Percentiles rank a stretch among this genome's conserved stretches.
Conservation (phyloP, 2,329 filamentous ascomycete species). For the Ampelomyces quisqualis region DNA sequence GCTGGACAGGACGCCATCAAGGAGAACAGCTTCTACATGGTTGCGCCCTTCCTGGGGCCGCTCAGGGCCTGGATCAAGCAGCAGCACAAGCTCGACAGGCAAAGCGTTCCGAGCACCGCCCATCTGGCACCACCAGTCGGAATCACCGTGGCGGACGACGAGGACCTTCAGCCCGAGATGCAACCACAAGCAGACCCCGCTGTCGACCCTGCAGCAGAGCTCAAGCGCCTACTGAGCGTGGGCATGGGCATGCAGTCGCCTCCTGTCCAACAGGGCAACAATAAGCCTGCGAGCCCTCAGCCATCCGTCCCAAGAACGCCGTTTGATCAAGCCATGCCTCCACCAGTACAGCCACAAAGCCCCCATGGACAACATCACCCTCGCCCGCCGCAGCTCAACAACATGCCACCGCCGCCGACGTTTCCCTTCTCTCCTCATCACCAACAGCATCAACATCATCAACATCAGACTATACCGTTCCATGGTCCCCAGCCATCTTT, state of each 20-base stretch:
- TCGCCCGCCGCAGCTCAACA: slow-evolving; percentile 53
- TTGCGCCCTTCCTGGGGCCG: slow-evolving; percentile 83
- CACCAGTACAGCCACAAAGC: slow-evolving; percentile 56
- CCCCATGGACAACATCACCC: slow-evolving; percentile 57
- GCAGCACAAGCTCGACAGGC: slow-evolving; percentile 72
- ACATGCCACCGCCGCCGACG: slow-evolving; percentile 52
- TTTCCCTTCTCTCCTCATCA: slow-evolving; percentile 50
- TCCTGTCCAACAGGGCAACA: slow-evolving; percentile 36
- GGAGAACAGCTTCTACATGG: slow-evolving; percentile 95
- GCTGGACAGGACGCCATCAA: slow-evolving; percentile 58
- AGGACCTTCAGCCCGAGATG: slow-evolving; percentile 33
- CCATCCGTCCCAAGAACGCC: slow-evolving; percentile 47
- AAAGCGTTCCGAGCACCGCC: slow-evolving; percentile 40
- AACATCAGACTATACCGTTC: slow-evolving; percentile 32
- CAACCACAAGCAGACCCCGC: slow-evolving; percentile 22
- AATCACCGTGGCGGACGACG: slow-evolving; percentile 29
- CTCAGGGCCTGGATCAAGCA: slow-evolving; percentile 89
- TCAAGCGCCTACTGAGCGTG: slow-evolving; percentile 54
- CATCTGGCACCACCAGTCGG: slow-evolving; percentile 19
- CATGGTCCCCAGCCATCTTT: slow-evolving; percentile 22
- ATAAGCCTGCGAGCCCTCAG: slow-evolving; percentile 14
- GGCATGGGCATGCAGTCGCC: slow-evolving; percentile 42
- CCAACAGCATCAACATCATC: too few relatives aligned
- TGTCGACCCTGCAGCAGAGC: slow-evolving; percentile 52
- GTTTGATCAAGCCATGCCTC: slow-evolving; percentile 55